A percentile compares a stretch with the other conserved stretches of the same genome.
phyloP scores from a whole-genome alignment of 345 rosid species.

The Xanthoceras sorbifolium region DNA sequence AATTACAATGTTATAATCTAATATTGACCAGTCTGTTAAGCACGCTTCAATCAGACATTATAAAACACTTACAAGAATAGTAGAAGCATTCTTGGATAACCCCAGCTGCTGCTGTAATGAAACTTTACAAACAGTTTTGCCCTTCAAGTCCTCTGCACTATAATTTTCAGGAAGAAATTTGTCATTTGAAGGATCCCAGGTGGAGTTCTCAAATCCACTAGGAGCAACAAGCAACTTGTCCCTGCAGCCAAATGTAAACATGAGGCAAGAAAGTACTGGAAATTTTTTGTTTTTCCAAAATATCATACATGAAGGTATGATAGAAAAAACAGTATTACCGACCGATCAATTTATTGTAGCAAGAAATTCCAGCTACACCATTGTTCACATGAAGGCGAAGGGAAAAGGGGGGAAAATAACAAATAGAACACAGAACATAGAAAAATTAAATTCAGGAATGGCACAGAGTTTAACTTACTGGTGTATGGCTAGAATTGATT shows the following conservation, averaged over 20 bases:
- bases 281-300: neutral
- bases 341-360: neutral
- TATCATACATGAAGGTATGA: neutral
- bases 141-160: constrained; percentile 53
- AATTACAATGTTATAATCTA: neutral
- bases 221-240: constrained; percentile 69
- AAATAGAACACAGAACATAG: neutral
- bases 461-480: constrained; percentile 43
- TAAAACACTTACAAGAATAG: constrained; percentile 47
- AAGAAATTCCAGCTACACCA: constrained; percentile 14
- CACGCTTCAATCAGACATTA: constrained; percentile 4
- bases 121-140: constrained; percentile 61
- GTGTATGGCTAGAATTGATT: constrained; percentile 58
- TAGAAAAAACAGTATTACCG: neutral
- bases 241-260: constrained; percentile 38
- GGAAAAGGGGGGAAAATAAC: neutral
- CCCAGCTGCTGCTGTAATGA: constrained; percentile 53
- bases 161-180: constrained; percentile 61
- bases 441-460: constrained; percentile 8
- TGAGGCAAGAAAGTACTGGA: neutral
- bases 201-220: constrained; percentile 51
- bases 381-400: constrained; percentile 4
- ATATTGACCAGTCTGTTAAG: neutral
- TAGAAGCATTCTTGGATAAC: constrained; percentile 41
- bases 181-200: constrained; percentile 72